Evolutionary conservation across 371 early-diverging fungal species (phyloP).

Genomic region (Apophysomyces trapeziformis): DNA sequence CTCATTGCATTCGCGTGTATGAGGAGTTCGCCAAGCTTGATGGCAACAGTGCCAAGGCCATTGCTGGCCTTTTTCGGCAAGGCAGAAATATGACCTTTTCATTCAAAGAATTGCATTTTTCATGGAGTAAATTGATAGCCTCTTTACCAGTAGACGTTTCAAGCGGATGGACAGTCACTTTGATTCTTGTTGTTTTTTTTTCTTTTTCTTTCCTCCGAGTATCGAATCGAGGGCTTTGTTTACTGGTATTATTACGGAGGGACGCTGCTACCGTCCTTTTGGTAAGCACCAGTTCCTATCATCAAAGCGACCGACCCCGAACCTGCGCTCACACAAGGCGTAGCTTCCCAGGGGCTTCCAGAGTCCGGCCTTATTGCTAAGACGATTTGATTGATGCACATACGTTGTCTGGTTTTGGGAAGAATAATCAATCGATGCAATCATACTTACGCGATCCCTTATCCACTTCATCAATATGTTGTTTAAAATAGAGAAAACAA

Average conservation of each 20-base stretch:
- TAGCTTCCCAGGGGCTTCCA: slow-evolving; percentile 70
- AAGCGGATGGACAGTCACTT: too few species aligned
- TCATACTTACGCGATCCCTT: too few species aligned
- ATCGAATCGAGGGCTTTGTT: too few species aligned
- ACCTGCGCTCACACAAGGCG: slow-evolving; percentile 87
- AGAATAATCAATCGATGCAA: too few species aligned
- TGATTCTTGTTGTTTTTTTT: too few species aligned
- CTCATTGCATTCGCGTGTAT: slow-evolving; percentile 71
- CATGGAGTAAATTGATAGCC: slow-evolving; percentile 20
- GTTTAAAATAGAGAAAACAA: too few species aligned
- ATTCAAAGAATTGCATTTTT: slow-evolving; percentile 10
- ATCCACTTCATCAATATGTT: too few species aligned
- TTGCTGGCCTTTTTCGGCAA: slow-evolving; percentile 87
- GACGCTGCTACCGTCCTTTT: slow-evolving; percentile 84
- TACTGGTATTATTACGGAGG: slow-evolving; percentile 16
- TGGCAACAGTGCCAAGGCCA: slow-evolving; percentile 65
- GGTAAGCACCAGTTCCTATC: slow-evolving; percentile 89
- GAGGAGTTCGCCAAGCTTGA: slow-evolving; percentile 55
- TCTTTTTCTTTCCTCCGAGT: too few species aligned
- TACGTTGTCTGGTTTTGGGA: too few species aligned
- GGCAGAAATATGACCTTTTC: slow-evolving; percentile 42
- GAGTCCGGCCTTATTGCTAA: slow-evolving; percentile 78
- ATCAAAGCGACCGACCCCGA: slow-evolving; percentile 90
- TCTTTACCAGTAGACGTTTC: too few species aligned
- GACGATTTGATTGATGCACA: slow-evolving; percentile 37